These are phyloP conservation scores for Leccinum sublutescens DNA, from an alignment of 768 basidiomycete species.

Conservation along the genomic window DNA sequence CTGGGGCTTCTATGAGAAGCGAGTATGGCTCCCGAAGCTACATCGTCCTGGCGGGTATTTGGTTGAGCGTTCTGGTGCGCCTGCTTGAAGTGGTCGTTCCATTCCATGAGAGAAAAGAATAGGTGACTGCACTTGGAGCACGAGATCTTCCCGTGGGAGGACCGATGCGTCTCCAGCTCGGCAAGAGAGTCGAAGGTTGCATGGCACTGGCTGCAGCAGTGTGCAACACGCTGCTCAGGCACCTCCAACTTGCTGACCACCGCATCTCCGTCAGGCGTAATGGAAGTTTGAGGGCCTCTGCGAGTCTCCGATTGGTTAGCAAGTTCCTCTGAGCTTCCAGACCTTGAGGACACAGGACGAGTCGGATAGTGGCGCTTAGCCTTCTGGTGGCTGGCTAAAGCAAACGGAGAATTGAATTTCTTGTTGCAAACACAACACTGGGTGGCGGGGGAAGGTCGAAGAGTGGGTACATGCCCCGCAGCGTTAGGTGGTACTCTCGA, in stretches of 20 bases:
- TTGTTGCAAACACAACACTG: slow-evolving; percentile 28
- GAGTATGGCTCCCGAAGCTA: slow-evolving; percentile 3
- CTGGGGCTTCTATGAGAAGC: slow-evolving; percentile 11
- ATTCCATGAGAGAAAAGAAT: slow-evolving; percentile 25
- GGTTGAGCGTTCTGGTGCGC: slow-evolving; percentile 13
- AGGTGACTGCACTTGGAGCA: slow-evolving; percentile 26
- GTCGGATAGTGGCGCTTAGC: slow-evolving; percentile 23
- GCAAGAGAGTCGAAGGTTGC: slow-evolving; percentile 14
- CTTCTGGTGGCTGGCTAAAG: slow-evolving; percentile 20
- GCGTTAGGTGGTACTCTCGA: slow-evolving; percentile 4
- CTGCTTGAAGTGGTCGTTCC: slow-evolving; percentile 28
- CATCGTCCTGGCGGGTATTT: slow-evolving; percentile 7
- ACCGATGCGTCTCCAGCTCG: slow-evolving; percentile 21
- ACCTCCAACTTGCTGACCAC: background rate
- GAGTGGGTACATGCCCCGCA: background rate
- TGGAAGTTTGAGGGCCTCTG: background rate
- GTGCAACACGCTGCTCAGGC: slow-evolving; percentile 3
- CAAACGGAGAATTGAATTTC: slow-evolving; percentile 20
- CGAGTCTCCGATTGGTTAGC: slow-evolving; percentile 5
- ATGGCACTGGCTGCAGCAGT: slow-evolving; percentile 23
- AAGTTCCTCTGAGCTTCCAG: slow-evolving; percentile 1
- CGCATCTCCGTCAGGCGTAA: background rate
- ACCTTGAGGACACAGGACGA: slow-evolving; percentile 4
- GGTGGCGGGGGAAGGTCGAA: slow-evolving; percentile 10
- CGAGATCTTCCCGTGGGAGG: slow-evolving; percentile 19